Evolutionary conservation across 2,329 filamentous ascomycete genomes (phyloP), one percentile per base, ranked within the genome.

Genomic region (Penicillium sclerotiorum): DNA sequence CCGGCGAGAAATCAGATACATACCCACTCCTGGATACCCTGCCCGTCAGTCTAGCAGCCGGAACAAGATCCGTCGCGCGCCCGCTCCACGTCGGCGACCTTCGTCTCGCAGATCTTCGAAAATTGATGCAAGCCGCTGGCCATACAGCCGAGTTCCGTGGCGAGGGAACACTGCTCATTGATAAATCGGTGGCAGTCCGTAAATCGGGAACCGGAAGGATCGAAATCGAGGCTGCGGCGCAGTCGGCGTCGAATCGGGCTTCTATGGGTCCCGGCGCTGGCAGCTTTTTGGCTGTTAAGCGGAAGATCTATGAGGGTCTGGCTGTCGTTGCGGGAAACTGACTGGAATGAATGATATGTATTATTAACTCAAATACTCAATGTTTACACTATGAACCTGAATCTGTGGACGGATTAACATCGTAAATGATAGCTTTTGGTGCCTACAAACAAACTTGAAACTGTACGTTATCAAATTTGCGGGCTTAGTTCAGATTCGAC

Each of bases 11-110:
- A 47, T 50, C 63, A 5, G 66, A 73, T 35, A 41, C 58, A 4
- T 62, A 67, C 35, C 82, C 83, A 2, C 68, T 85, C 8, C 77
- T 87, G 15, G 83, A 87, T 60, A 75, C 84, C 17, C 72, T 86
- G 2, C 80, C 82, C 3, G 68, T 76, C 5, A 82, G 75, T 53
- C 74, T 92, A 72, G 82, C 85, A 3, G 86, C 89, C 1, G 86
- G 88, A 0, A 87, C 88, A 7, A 81, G 89, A 53, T 86, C 89
- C 3, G 85, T 88, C 27, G 87, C 90, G 0, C 90, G 93, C 57
- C 91, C 94, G 9, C 84, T 99, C 38, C 94, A 97, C 68, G 94
- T 99, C 3, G 94, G 94, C 55, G 94, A 99, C 69, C 76, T 97
- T 35, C 83, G 93, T 18, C 81, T 99, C 15, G 90, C 93, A 1